phyloP scores from a whole-genome alignment of 2,329 filamentous ascomycete species.

The Fusarium camptoceras region DNA sequence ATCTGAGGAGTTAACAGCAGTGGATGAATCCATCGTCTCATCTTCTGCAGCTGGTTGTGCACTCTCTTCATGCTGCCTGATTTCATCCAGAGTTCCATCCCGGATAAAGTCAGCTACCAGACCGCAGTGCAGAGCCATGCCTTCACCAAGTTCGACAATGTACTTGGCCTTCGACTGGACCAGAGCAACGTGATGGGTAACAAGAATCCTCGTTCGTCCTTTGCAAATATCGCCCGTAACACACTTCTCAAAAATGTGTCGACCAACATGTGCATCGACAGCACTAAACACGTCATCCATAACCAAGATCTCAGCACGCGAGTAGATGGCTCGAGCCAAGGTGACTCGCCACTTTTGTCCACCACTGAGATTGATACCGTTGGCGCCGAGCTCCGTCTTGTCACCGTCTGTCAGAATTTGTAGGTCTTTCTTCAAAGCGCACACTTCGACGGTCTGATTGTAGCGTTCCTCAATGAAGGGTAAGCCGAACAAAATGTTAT shows the following conservation, averaged over 20 bases:
- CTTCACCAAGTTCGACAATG: constrained; percentile 78
- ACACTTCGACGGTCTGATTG: constrained; percentile 75
- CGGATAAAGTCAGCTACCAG: constrained; percentile 72
- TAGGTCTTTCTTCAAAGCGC: constrained; percentile 80
- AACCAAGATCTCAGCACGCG: constrained; percentile 78
- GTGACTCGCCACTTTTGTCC: constrained; percentile 87
- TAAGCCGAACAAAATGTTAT: constrained; percentile 83
- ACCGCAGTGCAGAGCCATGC: constrained; percentile 72
- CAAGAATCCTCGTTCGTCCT: constrained; percentile 79
- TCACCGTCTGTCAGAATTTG: constrained; percentile 82
- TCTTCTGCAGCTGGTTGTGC: constrained; percentile 61
- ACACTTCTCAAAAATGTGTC: constrained; percentile 82
- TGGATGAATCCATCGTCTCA: constrained; percentile 56
- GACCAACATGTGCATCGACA: constrained; percentile 83
- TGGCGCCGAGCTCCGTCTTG: constrained; percentile 83
- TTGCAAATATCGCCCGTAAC: constrained; percentile 76
- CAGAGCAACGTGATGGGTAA: constrained; percentile 82
- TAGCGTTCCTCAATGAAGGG: constrained; percentile 78
- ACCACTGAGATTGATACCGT: constrained; percentile 85
- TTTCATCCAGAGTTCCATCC: constrained; percentile 66
- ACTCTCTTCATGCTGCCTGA: constrained; percentile 67
- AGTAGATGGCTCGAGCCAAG: constrained; percentile 83
- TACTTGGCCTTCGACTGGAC: constrained; percentile 79
- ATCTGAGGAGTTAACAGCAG: constrained; percentile 67
- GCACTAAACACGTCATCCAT: constrained; percentile 88